These are phyloP conservation scores for Ophiostoma novo-ulmi DNA, from an alignment of 2,329 filamentous ascomycete species.

Conservation along the genomic window DNA sequence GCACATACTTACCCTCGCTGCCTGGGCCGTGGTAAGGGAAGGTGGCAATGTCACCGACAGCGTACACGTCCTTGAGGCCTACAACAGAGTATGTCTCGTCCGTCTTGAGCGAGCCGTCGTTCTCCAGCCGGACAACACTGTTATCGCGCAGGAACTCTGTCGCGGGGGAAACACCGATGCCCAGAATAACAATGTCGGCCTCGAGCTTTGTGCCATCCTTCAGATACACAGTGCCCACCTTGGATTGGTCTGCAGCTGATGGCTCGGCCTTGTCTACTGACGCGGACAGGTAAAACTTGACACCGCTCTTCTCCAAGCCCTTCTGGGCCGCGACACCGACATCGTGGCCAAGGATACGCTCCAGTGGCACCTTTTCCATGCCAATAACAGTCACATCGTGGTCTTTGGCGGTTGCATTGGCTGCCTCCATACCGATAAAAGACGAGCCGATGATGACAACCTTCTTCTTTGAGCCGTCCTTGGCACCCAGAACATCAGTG, in stretches of 20 bases:
- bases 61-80: conserved; percentile 77
- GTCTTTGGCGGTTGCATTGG: conserved; percentile 70
- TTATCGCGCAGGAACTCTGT: conserved; percentile 78
- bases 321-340: conserved; percentile 77
- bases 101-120: conserved; percentile 79
- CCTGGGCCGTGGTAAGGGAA: conserved; percentile 92
- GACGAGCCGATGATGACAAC: conserved; percentile 87
- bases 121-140: conserved; percentile 61
- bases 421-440: conserved; percentile 98
- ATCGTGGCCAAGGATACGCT: conserved; percentile 75
- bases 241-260: conserved; percentile 59
- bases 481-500: conserved; percentile 68
- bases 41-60: conserved; percentile 90
- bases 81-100: conserved; percentile 74
- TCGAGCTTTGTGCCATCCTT: conserved; percentile 81
- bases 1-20: conserved; percentile 63
- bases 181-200: conserved; percentile 86
- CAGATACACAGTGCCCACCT: conserved; percentile 74
- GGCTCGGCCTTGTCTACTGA: conserved; percentile 77
- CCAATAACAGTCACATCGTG: conserved; percentile 84
- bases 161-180: conserved; percentile 80
- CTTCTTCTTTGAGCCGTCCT: conserved; percentile 63
- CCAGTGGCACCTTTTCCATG: conserved; percentile 79
- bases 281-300: conserved; percentile 81
- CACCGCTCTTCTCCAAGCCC: conserved; percentile 74